phyloP scores from a whole-genome alignment of 345 rosid genomes.

The Brassica cretica region DNA sequence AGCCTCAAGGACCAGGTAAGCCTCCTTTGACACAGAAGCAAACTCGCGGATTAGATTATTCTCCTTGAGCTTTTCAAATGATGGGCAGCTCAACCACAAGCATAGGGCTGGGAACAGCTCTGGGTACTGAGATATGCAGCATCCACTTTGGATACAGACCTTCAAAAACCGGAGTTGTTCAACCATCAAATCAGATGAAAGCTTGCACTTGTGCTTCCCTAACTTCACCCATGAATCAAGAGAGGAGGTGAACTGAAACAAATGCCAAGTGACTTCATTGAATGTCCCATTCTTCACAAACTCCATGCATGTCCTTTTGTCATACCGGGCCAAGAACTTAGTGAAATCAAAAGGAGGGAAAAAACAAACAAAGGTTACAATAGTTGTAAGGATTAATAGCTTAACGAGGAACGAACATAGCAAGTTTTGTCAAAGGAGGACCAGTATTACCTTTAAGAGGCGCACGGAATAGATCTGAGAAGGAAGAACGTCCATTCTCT shows the following conservation, averaged over 20 bases:
- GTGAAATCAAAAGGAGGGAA: slow-evolving; percentile 18
- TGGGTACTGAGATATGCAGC: slow-evolving; percentile 63
- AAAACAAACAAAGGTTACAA: slow-evolving; percentile 9
- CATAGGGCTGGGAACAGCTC: slow-evolving; percentile 77
- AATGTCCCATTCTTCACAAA: slow-evolving; percentile 57
- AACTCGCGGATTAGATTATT: slow-evolving; percentile 59
- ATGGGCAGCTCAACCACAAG: slow-evolving; percentile 83
- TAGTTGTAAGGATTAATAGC: slow-evolving; percentile 7
- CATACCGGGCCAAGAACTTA: slow-evolving; percentile 75
- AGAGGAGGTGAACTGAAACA: slow-evolving; percentile 59
- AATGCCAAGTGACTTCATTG: slow-evolving; percentile 64
- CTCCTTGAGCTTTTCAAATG: slow-evolving; percentile 59
- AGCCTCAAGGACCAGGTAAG: slow-evolving; percentile 73
- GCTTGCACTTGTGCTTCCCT: slow-evolving; percentile 73
- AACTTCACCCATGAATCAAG: slow-evolving; percentile 68
- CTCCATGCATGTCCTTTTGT: slow-evolving; percentile 55
- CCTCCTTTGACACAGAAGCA: slow-evolving; percentile 68
- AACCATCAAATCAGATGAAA: slow-evolving; percentile 69
- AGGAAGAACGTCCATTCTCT: slow-evolving; percentile 44
- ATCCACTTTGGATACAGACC: slow-evolving; percentile 69
- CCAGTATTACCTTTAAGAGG: slow-evolving; percentile 64
- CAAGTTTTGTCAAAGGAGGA: background rate
- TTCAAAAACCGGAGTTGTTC: slow-evolving; percentile 88
- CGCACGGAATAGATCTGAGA: slow-evolving; percentile 64
- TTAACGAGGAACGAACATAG: background rate